Percentiles rank a stretch among this genome's conserved stretches.
Conservation (phyloP, 305 asterid species). For the Solanum hybrid region DNA sequence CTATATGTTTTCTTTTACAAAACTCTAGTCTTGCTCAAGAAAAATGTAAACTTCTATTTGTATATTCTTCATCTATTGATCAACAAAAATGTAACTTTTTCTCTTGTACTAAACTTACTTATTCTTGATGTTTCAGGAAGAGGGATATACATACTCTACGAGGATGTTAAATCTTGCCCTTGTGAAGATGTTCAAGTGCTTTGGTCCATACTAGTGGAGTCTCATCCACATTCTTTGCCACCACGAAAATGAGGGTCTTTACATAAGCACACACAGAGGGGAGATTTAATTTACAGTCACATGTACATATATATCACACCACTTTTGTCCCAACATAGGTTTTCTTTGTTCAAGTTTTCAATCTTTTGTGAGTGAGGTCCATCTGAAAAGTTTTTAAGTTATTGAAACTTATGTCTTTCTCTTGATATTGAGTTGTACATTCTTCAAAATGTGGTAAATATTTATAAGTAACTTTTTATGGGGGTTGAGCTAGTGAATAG, state of each 20-base stretch:
- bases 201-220: conserved; percentile 89
- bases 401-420: conserved; percentile 10
- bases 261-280: neutral
- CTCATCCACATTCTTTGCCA: conserved; percentile 63
- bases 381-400: conserved; percentile 27
- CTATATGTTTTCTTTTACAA: neutral
- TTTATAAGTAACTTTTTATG: neutral
- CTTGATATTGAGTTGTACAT: conserved; percentile 3
- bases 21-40: neutral
- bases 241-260: conserved; percentile 30
- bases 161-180: conserved; percentile 95
- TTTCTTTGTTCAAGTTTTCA: conserved; percentile 11
- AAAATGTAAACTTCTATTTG: neutral
- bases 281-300: conserved; percentile 1
- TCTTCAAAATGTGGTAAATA: neutral
- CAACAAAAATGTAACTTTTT: neutral
- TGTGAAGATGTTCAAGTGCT: conserved; percentile 90
- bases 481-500: neutral
- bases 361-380: conserved; percentile 22
- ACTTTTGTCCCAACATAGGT: conserved; percentile 2
- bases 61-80: neutral
- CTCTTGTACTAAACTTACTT: neutral
- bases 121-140: conserved; percentile 36
- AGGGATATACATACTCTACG: conserved; percentile 88
- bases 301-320: conserved; percentile 32